Evolutionary conservation across 139 green algal genomes (phyloP), one percentile per base, ranked within the genome.

Genomic region (Chlamydomonas schloesseri): DNA sequence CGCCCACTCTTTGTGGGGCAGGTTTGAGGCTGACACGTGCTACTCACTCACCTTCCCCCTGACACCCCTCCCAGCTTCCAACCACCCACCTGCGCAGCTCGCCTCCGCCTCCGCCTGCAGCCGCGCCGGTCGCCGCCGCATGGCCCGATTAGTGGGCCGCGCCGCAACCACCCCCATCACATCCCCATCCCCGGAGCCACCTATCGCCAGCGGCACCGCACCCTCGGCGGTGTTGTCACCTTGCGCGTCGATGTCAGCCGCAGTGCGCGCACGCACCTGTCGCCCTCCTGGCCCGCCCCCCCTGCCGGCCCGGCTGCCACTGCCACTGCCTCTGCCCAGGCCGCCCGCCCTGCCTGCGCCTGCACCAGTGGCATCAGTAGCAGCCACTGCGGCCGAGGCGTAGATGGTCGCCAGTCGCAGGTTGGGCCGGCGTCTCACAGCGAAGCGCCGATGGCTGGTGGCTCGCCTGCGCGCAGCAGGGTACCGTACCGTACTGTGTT

Each of bases 61-160:
- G n/a, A n/a, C n/a, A n/a, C n/a, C n/a, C n/a, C n/a, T n/a, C n/a
- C n/a, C n/a, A n/a, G n/a, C n/a, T n/a, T n/a, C n/a, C n/a, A n/a
- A n/a, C n/a, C 42, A 8, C 42, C 42, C 42, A 50, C 42, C 42
- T 50, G 60, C 81, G 65, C 73, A 88, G 42, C 78, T 73, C 18
- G 46, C 55, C n/a, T 83, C 73, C 21, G 69, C 23, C 10, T 81
- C 75, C 37, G 71, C 65, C 71, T 90, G 86, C 82, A 96, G 88
- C 20, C 75, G 69, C 26, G 75, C 92, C 46, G 91, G 81, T 11
- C 89, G 80, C 15, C 93, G 87, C 60, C 91, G 88, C 92, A 96
- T 95, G 23, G 68, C 68, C 8, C 93, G 87, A 58, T 94, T 96
- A 21, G 79, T 88, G 1, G 90, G 82, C 23, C 90, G 88, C 33